Evolutionary conservation across 75 land plant genomes (phyloP).

Genomic region (Larix kaempferi): DNA sequence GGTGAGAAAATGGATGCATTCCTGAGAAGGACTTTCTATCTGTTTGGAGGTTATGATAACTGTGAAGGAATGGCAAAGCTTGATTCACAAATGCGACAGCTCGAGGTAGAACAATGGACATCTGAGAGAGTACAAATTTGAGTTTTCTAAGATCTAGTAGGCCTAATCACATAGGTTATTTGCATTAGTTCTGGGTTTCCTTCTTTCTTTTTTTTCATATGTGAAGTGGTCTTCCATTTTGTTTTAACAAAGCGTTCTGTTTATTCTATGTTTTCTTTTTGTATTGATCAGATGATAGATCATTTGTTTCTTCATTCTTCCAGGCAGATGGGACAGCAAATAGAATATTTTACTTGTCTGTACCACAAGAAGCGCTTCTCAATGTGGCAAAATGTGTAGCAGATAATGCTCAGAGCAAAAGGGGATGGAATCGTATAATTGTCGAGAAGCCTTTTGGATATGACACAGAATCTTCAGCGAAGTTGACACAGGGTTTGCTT

Average conservation of each 20-base stretch:
- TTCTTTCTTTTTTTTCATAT: not conserved
- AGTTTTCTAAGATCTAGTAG: constrained; percentile 1
- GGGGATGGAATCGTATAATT: constrained; percentile 75
- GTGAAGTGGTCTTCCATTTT: not conserved
- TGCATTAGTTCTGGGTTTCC: not conserved
- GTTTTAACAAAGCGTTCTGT: not conserved
- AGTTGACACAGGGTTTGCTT: constrained; percentile 34
- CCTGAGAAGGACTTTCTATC: constrained; percentile 49
- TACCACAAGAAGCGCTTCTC: constrained; percentile 64
- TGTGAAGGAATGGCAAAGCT: constrained; percentile 63
- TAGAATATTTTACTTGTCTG: constrained; percentile 75
- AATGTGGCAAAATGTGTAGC: constrained; percentile 53
- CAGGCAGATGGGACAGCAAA: constrained; percentile 52
- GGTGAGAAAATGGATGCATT: constrained; percentile 58
- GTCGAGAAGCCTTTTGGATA: constrained; percentile 77
- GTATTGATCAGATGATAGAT: not conserved
- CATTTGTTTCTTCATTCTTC: constrained; percentile 3
- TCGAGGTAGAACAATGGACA: constrained; percentile 47
- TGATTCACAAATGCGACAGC: constrained; percentile 32
- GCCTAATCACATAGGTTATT: constrained; percentile 2
- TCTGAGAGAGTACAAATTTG: not conserved
- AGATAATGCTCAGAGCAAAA: constrained; percentile 40
- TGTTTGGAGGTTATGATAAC: constrained; percentile 55
- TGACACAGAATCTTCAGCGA: constrained; percentile 36
- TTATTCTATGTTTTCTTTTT: not conserved